Base-by-base conservation (phyloP, 345 rosid genomes). In the Adansonia digitata region DNA sequence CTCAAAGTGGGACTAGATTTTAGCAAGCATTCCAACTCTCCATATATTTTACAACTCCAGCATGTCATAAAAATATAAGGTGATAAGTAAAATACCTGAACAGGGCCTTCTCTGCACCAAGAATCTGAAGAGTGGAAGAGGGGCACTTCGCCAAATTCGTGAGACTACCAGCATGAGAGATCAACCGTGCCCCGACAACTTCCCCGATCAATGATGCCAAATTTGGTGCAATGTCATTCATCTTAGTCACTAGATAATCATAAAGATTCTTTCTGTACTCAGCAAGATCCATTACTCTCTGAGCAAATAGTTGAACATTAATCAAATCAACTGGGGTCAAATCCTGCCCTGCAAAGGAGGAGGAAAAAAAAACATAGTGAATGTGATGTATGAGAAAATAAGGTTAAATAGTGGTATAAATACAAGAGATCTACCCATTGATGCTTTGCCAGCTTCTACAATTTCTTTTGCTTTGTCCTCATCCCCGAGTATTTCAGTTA, bases 121-220 rank as follows among this genome's bases (percentile, higher is more conserved):
- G 99, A 75, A 95, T 91, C 86, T 93, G 98, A 75, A 95, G 98
- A 20, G 99, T 95, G 29, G 99, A 95, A 83, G 99, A 90, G 66
- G 99, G 98, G 81, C 97, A 93, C 78, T 95, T 95, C 0, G 99
- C 99, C 82, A 93, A 88, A 84, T 93, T 93, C 14, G 97, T 91
- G 57, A 95, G 94, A 88, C 98, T 95, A 52, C 99, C 97, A 18
- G 99, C 99, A 81, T 95, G 99, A 43, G 99, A 95, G 59, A 95
- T 95, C 85, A 93, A 74, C 60, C 97, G 90, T 26, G 99, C 99
- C 27, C 90, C 99, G 49, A 95, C 97, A 77, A 93, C 85, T 69
- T 95, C 97, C 60, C 99, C 98, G 29, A 95, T 89, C 88, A 95
- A 84, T 34, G 98, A 89, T 13, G 97, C 92, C 81, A 95, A 77